Base-by-base conservation (phyloP, 2,329 filamentous ascomycete species). In the Fusarium incarnatum region DNA sequence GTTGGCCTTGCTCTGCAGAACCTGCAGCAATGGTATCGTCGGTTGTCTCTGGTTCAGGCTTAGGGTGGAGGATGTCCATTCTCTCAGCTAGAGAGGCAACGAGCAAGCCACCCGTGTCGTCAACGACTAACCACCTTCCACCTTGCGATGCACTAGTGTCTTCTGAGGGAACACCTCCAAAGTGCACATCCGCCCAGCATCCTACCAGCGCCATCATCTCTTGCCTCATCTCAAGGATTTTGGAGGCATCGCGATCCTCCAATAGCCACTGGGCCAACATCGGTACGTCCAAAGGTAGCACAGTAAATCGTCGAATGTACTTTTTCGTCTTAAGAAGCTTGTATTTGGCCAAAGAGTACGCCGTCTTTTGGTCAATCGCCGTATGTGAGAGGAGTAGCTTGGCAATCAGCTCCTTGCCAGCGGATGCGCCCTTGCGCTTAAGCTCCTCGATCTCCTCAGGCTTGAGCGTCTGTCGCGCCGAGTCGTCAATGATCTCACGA, bases 331-430 rank as follows among this genome's bases (percentile, higher is more conserved):
- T 99, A 47, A 97, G 86, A 20, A 98, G 84, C 76, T 96, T 97
- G 81, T 99, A 99, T 80, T 99, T 99, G 45, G 95, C 94, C 61
- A 98, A 84, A 4, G 94, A 97, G 77, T 97, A 99, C 1, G 90
- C 87, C 0, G 96, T 98, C 85, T 99, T 99, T 82, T 98, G 92
- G 72, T 97, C 94, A 45, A 99, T 86, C 2, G 91, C 92, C 20
- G 92, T 91, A 80, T 99, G 96, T 45, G 94, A 96, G 30, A 94
- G 87, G 80, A 99, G 88, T 27, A 99, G 89, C 81, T 94, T 97
- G n/a, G 93, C 91, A 69, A 99, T 96, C 49, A 99, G 87, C 54
- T 97, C 94, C 78, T 92, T 92, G 15, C 94, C 95, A 0, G 93
- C 93, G 8, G 91, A 91, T 6, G 90, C 89, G 13, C 91, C 92